Evolutionary conservation across 148 eudicot genomes (phyloP), one percentile per base, ranked within the genome.

Genomic region (Fagopyrum tataricum): DNA sequence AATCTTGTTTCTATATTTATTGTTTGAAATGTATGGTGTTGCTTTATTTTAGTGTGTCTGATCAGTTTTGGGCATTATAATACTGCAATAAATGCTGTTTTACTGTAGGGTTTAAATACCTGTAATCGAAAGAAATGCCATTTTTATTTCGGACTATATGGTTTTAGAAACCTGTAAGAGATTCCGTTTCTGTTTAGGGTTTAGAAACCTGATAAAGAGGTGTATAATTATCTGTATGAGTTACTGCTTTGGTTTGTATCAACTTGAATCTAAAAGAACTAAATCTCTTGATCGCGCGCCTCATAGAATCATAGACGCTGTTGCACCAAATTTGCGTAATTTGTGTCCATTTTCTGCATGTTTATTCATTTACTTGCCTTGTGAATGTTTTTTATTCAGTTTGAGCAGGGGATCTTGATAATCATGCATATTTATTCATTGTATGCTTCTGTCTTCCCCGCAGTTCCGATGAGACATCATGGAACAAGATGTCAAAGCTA

Each of bases 381-480:
- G 42, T 31, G 37, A 31, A 31, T 31, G 1, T 31, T 31, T 31
- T 61, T 12, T 39, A 61, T 61, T 61, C 18, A 26, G 67, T 26
- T 24, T 26, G 41, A 61, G 67, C 40, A 11, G 41, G 37, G 18
- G 14, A 61, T 61, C 41, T 61, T 26, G 67, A 10, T 31, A 21
- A 26, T 37, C 18, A 17, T 5, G 26, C 12, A 37, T 64, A 43
- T 64, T 11, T 61, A 61, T 61, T 61, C 67, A 61, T 26, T 61
- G n/a, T 24, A 61, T 61, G n/a, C 17, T 70, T 70, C 24, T 6
- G 7, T 70, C 72, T 12, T 70, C 26, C 53, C 53, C 48, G 41
- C 82, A 89, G 91, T 42, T 88, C 98, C 71, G 87, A 84, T 76
- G 92, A 88, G 72, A 51, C 76, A 44, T 91, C 97, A 24, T 91